Conservation (phyloP, 176 grass and related monocot genomes). For the Puccinellia tenuiflora region DNA sequence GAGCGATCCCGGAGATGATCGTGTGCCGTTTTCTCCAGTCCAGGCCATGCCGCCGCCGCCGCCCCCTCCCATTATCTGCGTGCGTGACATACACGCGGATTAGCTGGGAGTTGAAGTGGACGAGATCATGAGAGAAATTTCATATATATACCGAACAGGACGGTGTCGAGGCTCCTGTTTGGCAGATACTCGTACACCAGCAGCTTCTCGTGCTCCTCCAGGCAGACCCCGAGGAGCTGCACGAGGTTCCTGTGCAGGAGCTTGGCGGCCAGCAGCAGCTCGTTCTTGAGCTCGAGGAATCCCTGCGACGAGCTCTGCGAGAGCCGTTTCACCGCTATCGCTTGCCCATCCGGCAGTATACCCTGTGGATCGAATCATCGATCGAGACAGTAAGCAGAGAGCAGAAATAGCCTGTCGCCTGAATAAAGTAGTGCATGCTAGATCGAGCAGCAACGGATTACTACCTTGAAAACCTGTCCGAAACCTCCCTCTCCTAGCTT, state of each 20-base stretch:
- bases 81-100: too few relatives aligned
- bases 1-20: constrained; percentile 18
- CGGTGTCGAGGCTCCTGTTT: constrained; percentile 38
- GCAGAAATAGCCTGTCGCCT: not conserved
- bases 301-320: constrained; percentile 29
- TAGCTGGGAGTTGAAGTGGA: not conserved
- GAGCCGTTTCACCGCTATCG: constrained; percentile 24
- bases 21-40: constrained; percentile 27
- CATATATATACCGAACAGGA: constrained; percentile 42
- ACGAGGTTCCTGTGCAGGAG: constrained; percentile 47
- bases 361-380: constrained; percentile 10
- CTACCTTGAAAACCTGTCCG: constrained; percentile 11
- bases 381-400: not conserved
- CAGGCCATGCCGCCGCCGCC: not conserved
- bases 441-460: too few relatives aligned
- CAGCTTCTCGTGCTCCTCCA: constrained; percentile 32
- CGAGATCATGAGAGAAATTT: not conserved
- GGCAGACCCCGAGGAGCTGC: constrained; percentile 28
- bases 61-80: not conserved
- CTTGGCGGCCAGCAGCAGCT: constrained; percentile 47
- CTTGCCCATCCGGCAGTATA: not conserved
- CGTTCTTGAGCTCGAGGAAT: constrained; percentile 28
- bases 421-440: not conserved
- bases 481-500: constrained; percentile 16
- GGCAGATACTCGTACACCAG: constrained; percentile 44